Conservation (phyloP, 2,329 filamentous ascomycete genomes). For the Pseudogymnoascus verrucosus region DNA sequence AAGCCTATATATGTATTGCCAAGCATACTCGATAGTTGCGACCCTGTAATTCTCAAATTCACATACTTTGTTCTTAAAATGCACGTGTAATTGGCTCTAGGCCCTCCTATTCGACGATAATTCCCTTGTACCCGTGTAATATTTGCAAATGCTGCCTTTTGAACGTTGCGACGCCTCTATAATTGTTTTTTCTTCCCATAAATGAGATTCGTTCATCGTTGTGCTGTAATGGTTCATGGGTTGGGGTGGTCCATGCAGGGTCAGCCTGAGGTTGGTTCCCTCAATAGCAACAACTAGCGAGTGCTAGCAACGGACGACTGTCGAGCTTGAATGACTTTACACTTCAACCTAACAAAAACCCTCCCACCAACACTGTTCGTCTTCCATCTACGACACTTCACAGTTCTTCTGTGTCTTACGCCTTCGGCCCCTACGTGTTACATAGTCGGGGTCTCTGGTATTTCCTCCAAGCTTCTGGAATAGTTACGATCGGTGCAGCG, state of each 20-base stretch:
- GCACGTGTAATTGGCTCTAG: not conserved
- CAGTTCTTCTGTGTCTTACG: not conserved
- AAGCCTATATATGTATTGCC: conserved; percentile 7
- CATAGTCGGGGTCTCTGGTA: not conserved
- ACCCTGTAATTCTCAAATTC: conserved; percentile 4
- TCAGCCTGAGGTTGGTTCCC: not conserved
- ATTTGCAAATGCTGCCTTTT: not conserved
- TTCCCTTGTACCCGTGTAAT: not conserved
- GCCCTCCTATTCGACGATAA: not conserved
- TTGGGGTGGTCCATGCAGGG: not conserved
- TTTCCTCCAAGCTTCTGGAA: conserved; percentile 1
- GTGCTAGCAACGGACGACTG: not conserved
- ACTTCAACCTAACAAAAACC: conserved; percentile 1
- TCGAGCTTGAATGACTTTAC: not conserved
- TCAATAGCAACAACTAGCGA: conserved; percentile 7
- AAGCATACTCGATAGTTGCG: conserved; percentile 4
- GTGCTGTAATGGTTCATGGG: not conserved
- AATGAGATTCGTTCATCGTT: not conserved
- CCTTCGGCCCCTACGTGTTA: conserved; percentile 1
- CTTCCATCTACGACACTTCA: conserved; percentile 1
- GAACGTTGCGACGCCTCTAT: not conserved
- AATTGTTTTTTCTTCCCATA: not conserved
- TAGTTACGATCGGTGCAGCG: conserved; percentile 15
- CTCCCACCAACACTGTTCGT: not conserved
- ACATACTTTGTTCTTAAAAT: not conserved